Evolutionary conservation across 2,329 filamentous ascomycete genomes (phyloP), one percentile per base, ranked within the genome.

Genomic region (Alternaria tenuissima): DNA sequence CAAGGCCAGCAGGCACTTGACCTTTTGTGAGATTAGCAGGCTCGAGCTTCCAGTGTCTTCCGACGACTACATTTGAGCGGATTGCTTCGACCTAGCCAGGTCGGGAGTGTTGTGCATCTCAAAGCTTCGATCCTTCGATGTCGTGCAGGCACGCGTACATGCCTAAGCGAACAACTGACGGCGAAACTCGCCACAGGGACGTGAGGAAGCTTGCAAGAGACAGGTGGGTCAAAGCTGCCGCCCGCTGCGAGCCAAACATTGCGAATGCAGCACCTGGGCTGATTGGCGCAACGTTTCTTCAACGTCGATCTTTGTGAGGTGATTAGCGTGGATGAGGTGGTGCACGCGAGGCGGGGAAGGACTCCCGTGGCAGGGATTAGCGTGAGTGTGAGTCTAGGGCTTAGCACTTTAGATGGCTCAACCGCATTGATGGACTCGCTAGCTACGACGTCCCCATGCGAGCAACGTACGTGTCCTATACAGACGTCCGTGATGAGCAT

Each of bases 221-320:
- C 53, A n/a, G 41, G 42, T 55, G 49, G 52, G 46, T 46, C 52
- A 49, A 49, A 46, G 61, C 44, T 53, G 64, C 59, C 22, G 46
- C 52, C 59, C 22, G 52, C 52, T 18, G 52, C 55, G 55, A 59
- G 52, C 30, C 46, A 59, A 51, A 49, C 58, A 61, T 48, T 53
- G 52, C 52, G 32, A 52, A 54, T 67, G 58, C 57, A 28, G 59
- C 57, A 26, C 28, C 46, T 41, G 43, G 38, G 41, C 30, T 63
- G 60, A 68, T 65, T 63, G 66, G 66, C 57, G 54, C 55, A 34
- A 49, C 57, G 48, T 61, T 55, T 52, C 57, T 67, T 62, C 42
- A 51, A 60, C 49, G 62, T 63, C 61, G 60, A 54, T 57, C 51
- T 60, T 54, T 52, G 32, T 26, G 57, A 61, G 36, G 12, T 34